Conservation (phyloP, 129 eudicot species). For the Centrapalus pauciflorus region DNA sequence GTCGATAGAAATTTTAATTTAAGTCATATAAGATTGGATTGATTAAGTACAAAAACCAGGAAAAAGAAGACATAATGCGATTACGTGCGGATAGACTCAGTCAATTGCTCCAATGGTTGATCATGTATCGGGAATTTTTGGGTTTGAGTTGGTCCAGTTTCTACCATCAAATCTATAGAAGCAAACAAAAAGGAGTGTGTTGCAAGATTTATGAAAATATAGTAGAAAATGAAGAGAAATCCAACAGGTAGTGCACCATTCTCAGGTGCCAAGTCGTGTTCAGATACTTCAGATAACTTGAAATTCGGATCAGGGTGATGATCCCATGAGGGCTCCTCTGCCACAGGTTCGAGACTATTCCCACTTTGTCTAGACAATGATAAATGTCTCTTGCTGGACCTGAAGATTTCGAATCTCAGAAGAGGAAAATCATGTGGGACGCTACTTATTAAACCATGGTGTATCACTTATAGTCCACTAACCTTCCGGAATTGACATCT, state of each 20-base stretch:
- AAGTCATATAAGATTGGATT: background rate
- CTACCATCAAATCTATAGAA: conserved; percentile 54
- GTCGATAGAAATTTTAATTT: background rate
- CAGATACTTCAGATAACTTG: conserved; percentile 46
- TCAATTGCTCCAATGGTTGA: conserved; percentile 54
- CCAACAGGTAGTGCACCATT: conserved; percentile 25
- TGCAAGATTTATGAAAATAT: background rate
- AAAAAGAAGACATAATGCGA: background rate
- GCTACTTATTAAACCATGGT: background rate
- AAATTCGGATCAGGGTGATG: conserved; percentile 43
- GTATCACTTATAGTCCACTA: conserved; percentile 22
- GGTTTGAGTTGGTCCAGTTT: conserved; percentile 86
- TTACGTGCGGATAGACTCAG: conserved; percentile 57
- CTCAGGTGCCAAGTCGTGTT: conserved; percentile 42
- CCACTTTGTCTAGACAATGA: conserved; percentile 53
- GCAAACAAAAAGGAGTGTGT: background rate
- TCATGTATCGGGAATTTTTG: conserved; percentile 38
- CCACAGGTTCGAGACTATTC: conserved; percentile 66
- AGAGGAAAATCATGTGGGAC: background rate
- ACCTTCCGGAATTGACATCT: conserved; percentile 61
- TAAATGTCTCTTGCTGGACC: conserved; percentile 53
- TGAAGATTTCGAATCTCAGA: conserved; percentile 13
- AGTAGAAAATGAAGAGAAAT: background rate
- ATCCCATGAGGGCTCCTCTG: conserved; percentile 55
- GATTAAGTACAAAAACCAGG: background rate